Base-by-base conservation (phyloP, 2,329 filamentous ascomycete species). In the Xylariaceae sp. region DNA sequence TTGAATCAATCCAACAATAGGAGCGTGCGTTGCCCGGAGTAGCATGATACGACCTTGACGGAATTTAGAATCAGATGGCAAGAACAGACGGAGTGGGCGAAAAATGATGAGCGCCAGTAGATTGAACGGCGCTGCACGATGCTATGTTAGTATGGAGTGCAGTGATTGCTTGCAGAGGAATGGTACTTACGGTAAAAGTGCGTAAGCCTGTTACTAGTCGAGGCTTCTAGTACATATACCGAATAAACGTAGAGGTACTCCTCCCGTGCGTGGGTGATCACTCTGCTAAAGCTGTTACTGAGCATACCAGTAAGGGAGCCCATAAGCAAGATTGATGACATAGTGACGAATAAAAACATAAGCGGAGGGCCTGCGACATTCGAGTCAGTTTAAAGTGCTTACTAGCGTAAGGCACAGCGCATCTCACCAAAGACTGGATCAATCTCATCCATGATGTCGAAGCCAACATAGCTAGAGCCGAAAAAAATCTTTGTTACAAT, bases 401-500 rank as follows among this genome's bases (percentile, higher is more conserved):
- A 1, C 29, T 30, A 15, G 30, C 9, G 7, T 6, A 30, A 8
- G 13, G 13, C 3, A 41, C 27, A 18, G 41, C 26, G 26, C 9
- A 4, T 46, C 44, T 65, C 65, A 70, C 68, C 80, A 51, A 84
- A 84, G 55, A 83, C 72, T 16, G 75, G 77, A 59, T 84, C 81
- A 50, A 86, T 85, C 37, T 82, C 70, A 48, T 79, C 66, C 83
- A 86, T 86, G 52, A 85, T 77, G 57, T 85, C 83, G 66, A 93
- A 92, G 37, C 89, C 89, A 42, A 91, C 79, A 65, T 84, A 89
- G 67, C 82, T 88, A 15, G 86, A 87, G 9, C 89, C 89, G 66
- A 91, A 92, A 69, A 92, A 92, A 46, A 92, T 90, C 70, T 90
- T 90, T 58, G 89, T 87, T 50, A 92, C 72, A 58, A 89, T 85